phyloP scores from a whole-genome alignment of 768 basidiomycete species.

The Hericium erinaceus region DNA sequence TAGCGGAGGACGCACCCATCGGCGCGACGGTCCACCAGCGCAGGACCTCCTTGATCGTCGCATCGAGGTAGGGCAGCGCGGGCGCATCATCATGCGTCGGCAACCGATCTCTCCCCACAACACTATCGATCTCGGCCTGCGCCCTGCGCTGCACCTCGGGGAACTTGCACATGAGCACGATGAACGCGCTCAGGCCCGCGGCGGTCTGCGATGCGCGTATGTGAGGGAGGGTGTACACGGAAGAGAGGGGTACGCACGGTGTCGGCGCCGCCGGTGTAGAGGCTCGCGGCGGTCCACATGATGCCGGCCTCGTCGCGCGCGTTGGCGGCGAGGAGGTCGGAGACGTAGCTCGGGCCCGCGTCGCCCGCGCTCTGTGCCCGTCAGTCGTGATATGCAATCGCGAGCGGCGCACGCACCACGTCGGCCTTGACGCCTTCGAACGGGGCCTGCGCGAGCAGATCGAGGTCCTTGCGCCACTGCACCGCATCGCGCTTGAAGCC shows the following conservation, averaged over 20 bases:
- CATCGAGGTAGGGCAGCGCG: constrained; percentile 14
- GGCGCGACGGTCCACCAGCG: constrained; percentile 17
- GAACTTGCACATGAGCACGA: constrained; percentile 20
- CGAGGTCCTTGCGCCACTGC: constrained; percentile 8
- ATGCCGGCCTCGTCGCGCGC: not conserved
- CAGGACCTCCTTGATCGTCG: constrained; percentile 16
- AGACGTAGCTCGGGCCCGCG: constrained; percentile 14
- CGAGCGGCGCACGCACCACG: not conserved
- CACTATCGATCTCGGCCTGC: constrained; percentile 18
- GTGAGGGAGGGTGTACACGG: not conserved
- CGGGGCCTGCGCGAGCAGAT: constrained; percentile 2
- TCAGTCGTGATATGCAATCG: not conserved
- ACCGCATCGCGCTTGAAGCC: constrained; percentile 10
- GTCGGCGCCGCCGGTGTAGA: constrained; percentile 10
- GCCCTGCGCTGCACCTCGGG: constrained; percentile 13
- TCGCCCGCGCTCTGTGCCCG: not conserved
- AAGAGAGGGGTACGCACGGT: not conserved
- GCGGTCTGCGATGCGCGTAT: constrained; percentile 9
- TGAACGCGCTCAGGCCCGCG: constrained; percentile 17
- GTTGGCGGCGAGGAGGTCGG: constrained; percentile 3
- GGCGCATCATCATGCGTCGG: constrained; percentile 13
- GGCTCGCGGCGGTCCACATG: constrained; percentile 7
- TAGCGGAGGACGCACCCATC: constrained; percentile 1
- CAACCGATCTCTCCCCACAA: constrained; percentile 13
- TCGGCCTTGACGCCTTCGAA: constrained; percentile 4